phyloP scores from a whole-genome alignment of 768 basidiomycete genomes.

The Hypsizygus marmoreus region DNA sequence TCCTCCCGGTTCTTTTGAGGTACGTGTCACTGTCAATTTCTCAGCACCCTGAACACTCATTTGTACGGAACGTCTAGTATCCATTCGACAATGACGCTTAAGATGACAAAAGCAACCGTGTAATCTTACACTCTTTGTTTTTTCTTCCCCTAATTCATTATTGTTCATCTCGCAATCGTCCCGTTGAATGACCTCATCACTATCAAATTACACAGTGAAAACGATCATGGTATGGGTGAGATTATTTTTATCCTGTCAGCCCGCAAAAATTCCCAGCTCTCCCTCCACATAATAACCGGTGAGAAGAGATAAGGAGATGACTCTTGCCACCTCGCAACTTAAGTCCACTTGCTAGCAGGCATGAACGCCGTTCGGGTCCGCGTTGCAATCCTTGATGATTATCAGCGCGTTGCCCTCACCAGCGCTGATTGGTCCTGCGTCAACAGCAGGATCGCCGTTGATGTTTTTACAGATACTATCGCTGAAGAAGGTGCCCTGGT shows the following conservation, averaged over 20 bases:
- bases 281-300: too few species aligned
- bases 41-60: conserved; percentile 3
- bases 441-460: conserved; percentile 35
- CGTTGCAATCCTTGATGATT: conserved; percentile 64
- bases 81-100: conserved; percentile 72
- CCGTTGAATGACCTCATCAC: too few species aligned
- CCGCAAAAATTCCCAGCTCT: too few species aligned
- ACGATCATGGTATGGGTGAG: too few species aligned
- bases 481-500: conserved; percentile 52
- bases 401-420: conserved; percentile 52
- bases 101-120: too few species aligned
- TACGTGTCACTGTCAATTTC: conserved; percentile 36
- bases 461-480: conserved; percentile 54
- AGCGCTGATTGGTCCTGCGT: conserved; percentile 57
- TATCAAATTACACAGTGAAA: too few species aligned
- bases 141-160: background rate
- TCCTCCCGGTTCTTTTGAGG: conserved; percentile 83
- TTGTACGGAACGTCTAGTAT: conserved; percentile 56
- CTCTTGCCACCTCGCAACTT: too few species aligned
- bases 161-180: background rate
- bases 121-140: conserved; percentile 6
- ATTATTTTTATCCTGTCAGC: too few species aligned
- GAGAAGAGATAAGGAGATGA: too few species aligned
- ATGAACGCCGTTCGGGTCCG: too few species aligned
- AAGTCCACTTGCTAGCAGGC: too few species aligned